Percentiles rank a stretch among this genome's conserved stretches.
Conservation (phyloP, 352 stramenopile species). For the Phytopythium oedochilum region DNA sequence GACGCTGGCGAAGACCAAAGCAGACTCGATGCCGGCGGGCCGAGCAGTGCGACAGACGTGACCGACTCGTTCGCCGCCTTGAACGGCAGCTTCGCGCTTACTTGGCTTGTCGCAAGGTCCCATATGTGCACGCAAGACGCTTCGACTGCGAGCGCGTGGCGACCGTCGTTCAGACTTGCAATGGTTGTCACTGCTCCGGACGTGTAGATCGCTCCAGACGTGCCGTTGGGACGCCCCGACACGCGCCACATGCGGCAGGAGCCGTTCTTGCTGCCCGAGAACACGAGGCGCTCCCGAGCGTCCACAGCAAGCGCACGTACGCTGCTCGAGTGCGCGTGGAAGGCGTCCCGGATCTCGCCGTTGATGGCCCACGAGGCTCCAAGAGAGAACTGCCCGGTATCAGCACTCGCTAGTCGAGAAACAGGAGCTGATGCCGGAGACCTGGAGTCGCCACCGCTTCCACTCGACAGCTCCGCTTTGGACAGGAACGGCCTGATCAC, state of each 20-base stretch:
- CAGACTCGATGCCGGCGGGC: conserved; percentile 6
- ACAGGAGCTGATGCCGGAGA: background rate
- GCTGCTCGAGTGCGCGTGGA: conserved; percentile 62
- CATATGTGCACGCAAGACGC: conserved; percentile 51
- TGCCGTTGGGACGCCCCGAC: conserved; percentile 31
- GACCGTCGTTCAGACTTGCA: conserved; percentile 20
- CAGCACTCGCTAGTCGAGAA: background rate
- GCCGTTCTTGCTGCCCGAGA: conserved; percentile 73
- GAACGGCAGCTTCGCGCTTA: conserved; percentile 51
- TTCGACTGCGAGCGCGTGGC: conserved; percentile 33
- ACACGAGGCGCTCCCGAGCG: conserved; percentile 46
- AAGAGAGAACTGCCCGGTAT: background rate
- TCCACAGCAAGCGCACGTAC: conserved; percentile 55
- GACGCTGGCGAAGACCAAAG: background rate
- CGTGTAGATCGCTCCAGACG: conserved; percentile 19
- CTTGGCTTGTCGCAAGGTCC: conserved; percentile 65
- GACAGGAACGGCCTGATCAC: conserved; percentile 11
- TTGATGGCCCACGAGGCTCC: conserved; percentile 23
- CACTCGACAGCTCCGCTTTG: background rate
- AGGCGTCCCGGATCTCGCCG: conserved; percentile 43
- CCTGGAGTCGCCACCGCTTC: background rate
- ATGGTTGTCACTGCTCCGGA: conserved; percentile 18
- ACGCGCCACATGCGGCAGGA: conserved; percentile 70
- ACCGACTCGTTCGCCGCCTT: conserved; percentile 30
- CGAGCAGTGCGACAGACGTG: conserved; percentile 29